These are phyloP conservation scores for Aspergillus japonicus DNA, from an alignment of 2,329 filamentous ascomycete genomes.

Conservation along the genomic window DNA sequence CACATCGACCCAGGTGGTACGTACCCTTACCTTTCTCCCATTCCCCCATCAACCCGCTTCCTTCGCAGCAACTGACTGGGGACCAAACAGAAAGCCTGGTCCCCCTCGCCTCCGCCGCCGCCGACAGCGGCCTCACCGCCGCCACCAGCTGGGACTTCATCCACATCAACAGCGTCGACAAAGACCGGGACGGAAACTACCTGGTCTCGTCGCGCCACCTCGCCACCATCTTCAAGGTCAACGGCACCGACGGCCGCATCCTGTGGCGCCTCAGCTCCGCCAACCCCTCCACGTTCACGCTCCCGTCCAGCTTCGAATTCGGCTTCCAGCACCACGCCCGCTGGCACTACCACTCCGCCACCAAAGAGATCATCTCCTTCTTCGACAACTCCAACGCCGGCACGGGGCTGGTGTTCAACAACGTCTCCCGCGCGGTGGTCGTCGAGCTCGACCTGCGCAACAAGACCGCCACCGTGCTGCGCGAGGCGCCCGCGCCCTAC, in stretches of 20 bases:
- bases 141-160: conserved; percentile 52
- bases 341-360: conserved; percentile 45
- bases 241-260: conserved; percentile 46
- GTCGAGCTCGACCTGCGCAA: conserved; percentile 46
- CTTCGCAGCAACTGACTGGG: too few species aligned
- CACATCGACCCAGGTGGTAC: conserved; percentile 54
- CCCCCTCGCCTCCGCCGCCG: conserved; percentile 49
- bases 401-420: conserved; percentile 36
- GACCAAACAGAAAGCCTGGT: conserved; percentile 48
- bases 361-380: conserved; percentile 52
- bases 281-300: conserved; percentile 43
- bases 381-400: conserved; percentile 56
- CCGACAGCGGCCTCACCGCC: conserved; percentile 37
- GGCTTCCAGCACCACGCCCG: conserved; percentile 54
- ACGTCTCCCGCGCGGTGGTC: conserved; percentile 47
- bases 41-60: too few species aligned
- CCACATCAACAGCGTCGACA: conserved; percentile 50
- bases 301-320: conserved; percentile 46
- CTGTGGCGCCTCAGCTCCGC: conserved; percentile 51
- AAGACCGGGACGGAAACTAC: conserved; percentile 45
- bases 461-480: conserved; percentile 47
- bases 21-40: conserved; percentile 14
- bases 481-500: conserved; percentile 45
- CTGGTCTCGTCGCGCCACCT: conserved; percentile 50
- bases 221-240: conserved; percentile 49